phyloP scores from a whole-genome alignment of 2,329 filamentous ascomycete species.

The Conoideocrella luteorostrata region DNA sequence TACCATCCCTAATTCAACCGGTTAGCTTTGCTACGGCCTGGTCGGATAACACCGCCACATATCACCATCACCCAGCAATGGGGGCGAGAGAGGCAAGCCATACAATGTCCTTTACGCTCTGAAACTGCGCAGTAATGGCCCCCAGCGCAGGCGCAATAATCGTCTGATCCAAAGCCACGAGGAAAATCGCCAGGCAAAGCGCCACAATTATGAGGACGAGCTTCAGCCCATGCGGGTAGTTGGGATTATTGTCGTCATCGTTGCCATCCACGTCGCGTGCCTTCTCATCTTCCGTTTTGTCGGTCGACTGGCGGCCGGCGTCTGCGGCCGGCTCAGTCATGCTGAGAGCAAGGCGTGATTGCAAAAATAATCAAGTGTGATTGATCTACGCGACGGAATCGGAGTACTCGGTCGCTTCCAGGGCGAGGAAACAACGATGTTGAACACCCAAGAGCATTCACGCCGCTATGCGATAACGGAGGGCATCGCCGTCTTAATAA shows the following conservation, averaged over 20 bases:
- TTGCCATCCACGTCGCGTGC: conserved; percentile 12
- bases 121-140: conserved; percentile 41
- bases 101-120: conserved; percentile 40
- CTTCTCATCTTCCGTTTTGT: conserved; percentile 21
- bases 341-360: no score
- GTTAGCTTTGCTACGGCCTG: no score
- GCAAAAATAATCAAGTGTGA: no score
- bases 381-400: no score
- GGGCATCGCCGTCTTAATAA: no score
- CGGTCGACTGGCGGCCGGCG: conserved; percentile 19
- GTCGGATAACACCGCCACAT: no score
- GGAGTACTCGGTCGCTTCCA: no score
- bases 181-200: conserved; percentile 40
- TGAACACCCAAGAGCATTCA: no score
- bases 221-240: conserved; percentile 34
- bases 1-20: conserved; percentile 38
- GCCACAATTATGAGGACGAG: conserved; percentile 35
- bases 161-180: conserved; percentile 45
- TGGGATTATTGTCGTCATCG: conserved; percentile 12
- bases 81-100: conserved; percentile 8
- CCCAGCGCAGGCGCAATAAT: conserved; percentile 47
- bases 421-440: no score
- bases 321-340: background rate
- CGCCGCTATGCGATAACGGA: no score
- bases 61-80: background rate